Percentiles rank a stretch among this genome's conserved stretches.
phyloP scores from a whole-genome alignment of 176 grass and related monocot species.

The Zea luxurians region DNA sequence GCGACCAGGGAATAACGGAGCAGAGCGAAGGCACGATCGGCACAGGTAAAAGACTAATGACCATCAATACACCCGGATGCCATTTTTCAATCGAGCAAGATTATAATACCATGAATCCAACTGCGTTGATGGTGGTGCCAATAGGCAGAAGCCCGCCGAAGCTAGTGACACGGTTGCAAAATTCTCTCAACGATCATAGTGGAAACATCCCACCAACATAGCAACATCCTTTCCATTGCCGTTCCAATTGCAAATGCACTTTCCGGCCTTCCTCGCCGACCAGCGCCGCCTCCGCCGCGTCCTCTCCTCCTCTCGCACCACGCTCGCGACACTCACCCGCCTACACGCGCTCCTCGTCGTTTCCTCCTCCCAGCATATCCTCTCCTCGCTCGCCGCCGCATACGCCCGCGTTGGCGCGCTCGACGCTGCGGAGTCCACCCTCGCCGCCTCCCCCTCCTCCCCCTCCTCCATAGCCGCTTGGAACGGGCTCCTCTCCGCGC shows the following conservation, averaged over 20 bases:
- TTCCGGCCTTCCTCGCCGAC: slow-evolving; percentile 29
- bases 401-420: slow-evolving; percentile 55
- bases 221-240: background rate
- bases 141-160: too few species aligned
- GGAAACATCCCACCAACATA: too few species aligned
- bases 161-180: too few species aligned
- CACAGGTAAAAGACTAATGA: too few species aligned
- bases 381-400: slow-evolving; percentile 37
- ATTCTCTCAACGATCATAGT: too few species aligned
- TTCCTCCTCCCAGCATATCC: slow-evolving; percentile 29
- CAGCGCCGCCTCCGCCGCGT: slow-evolving; percentile 40
- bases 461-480: slow-evolving; percentile 44
- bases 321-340: slow-evolving; percentile 33
- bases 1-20: too few species aligned
- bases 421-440: slow-evolving; percentile 47
- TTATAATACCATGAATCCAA: too few species aligned
- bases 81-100: too few species aligned
- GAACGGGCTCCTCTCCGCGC: slow-evolving; percentile 56
- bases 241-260: slow-evolving; percentile 20
- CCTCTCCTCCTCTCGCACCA: slow-evolving; percentile 26
- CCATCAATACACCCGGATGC: too few species aligned
- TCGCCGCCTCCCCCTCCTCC: slow-evolving; percentile 6
- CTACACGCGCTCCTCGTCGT: slow-evolving; percentile 46
- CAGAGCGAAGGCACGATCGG: too few species aligned
- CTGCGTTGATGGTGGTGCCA: too few species aligned